Base-by-base conservation (phyloP, 768 basidiomycete genomes). In the Inosperma sp. region DNA sequence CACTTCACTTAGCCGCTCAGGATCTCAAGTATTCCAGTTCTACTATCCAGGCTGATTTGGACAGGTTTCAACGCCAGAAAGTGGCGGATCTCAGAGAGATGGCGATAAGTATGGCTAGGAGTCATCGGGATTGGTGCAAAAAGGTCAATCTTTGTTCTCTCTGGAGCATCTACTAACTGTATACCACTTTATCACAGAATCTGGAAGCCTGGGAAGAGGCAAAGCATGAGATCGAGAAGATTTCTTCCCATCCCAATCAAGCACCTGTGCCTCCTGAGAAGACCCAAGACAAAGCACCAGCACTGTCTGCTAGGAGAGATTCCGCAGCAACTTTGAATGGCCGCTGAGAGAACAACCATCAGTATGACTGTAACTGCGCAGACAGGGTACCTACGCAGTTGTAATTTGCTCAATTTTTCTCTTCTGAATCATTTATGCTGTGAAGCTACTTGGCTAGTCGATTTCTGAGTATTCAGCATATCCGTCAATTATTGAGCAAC, bases 51-150 rank as follows among this genome's bases (percentile, higher is more conserved):
- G 91, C 92, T 13, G 96, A 99, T 70, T 73, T 99, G 56, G 96
- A 99, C 70, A 82, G 96, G 43, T 99, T 99, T 70, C 96, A 99
- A 66, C 81, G 96, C 19, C 96, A 98, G 73, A 99, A 99, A 65
- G 96, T 99, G 3, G 92, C 93, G 6, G 96, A 99, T 72, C 58
- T 98, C 58, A 75, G 93, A 30, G 91, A 95, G 66, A 93, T 99
- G 93, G 73, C 86, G 31, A 89, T 98, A 54, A 81, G 80, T 59
- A 86, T 98, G 79, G 89, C 93, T 0, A 78, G 80, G 59, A 87
- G 84, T 48, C 96, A 99, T 66, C 80, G 87, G 43, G 96, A 98
- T 59, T 98, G 94, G 94, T 95, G 93, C 68, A 86, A 88, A 74
- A 90, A 93, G 84, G 95, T 93, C 36, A 17, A 30, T 51, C 37